These are phyloP conservation scores for Halophytophthora batemanensis DNA, from an alignment of 352 stramenopile genomes.

Conservation along the genomic window DNA sequence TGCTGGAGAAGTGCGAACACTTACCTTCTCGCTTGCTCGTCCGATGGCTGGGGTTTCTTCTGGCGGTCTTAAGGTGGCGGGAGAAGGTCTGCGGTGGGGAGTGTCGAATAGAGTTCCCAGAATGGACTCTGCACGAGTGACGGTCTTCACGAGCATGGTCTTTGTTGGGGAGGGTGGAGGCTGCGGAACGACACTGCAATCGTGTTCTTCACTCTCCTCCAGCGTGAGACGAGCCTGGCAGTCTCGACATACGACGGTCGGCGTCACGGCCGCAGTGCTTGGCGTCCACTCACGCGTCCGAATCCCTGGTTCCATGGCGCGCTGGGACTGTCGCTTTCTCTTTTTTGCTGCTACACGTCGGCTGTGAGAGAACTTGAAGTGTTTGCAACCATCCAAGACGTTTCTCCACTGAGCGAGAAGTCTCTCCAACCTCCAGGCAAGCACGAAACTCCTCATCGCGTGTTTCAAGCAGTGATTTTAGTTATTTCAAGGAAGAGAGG, in stretches of 20 bases:
- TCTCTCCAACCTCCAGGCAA: background rate
- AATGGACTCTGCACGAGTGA: slow-evolving; percentile 27
- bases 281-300: slow-evolving; percentile 38
- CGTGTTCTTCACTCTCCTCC: slow-evolving; percentile 64
- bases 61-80: background rate
- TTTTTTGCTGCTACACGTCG: no score
- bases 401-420: no score
- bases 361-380: no score
- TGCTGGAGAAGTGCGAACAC: no score
- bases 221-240: slow-evolving; percentile 48
- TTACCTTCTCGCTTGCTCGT: no score
- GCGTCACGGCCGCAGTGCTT: slow-evolving; percentile 1
- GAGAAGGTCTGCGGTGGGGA: background rate
- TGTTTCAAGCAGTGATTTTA: no score
- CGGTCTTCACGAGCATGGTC: slow-evolving; percentile 18
- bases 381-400: no score
- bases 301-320: slow-evolving; percentile 49
- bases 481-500: no score
- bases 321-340: no score
- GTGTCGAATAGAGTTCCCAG: slow-evolving; percentile 40
- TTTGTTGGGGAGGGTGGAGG: slow-evolving; percentile 15
- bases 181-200: slow-evolving; percentile 32
- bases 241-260: slow-evolving; percentile 49
- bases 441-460: background rate
- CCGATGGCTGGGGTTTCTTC: no score